Conservation (phyloP, 495 filamentous ascomycete species). For the Aspergillus avenaceus region DNA sequence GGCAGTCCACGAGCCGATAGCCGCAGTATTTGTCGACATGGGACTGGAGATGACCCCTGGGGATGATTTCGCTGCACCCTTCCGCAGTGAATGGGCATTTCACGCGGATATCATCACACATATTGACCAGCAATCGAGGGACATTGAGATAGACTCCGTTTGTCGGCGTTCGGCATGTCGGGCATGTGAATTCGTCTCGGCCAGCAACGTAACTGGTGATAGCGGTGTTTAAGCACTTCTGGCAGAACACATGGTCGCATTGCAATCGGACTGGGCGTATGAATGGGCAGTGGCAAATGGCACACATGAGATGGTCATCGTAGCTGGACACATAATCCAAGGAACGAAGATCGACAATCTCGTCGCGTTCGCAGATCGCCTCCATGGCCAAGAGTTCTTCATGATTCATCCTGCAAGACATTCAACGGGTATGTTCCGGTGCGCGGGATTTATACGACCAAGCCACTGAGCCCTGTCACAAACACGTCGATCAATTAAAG, state of each 20-base stretch:
- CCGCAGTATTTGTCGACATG: conserved; percentile 75
- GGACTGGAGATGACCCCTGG: conserved; percentile 63
- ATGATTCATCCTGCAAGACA: conserved; percentile 25
- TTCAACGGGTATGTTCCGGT: not conserved
- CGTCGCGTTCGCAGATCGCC: conserved; percentile 22
- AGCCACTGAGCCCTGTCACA: not conserved
- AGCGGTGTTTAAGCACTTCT: conserved; percentile 61
- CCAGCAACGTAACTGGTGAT: conserved; percentile 40
- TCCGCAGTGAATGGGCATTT: conserved; percentile 60
- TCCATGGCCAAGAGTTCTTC: conserved; percentile 35
- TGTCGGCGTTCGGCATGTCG: conserved; percentile 41
- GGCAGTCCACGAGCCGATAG: conserved; percentile 62
- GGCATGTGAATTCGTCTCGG: conserved; percentile 41
- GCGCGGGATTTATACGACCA: not conserved
- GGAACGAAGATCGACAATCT: conserved; percentile 57
- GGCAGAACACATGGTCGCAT: conserved; percentile 78
- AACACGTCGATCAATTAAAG: not conserved
- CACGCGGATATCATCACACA: conserved; percentile 74
- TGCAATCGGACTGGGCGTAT: conserved; percentile 64
- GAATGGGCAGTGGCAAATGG: conserved; percentile 77
- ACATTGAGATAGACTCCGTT: conserved; percentile 35
- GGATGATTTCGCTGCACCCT: conserved; percentile 60
- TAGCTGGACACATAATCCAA: conserved; percentile 66
- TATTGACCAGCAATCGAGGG: conserved; percentile 52
- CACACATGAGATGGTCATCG: conserved; percentile 77